Evolutionary conservation across 305 asterid species (phyloP).

Genomic region (Plantago lanceolata): DNA sequence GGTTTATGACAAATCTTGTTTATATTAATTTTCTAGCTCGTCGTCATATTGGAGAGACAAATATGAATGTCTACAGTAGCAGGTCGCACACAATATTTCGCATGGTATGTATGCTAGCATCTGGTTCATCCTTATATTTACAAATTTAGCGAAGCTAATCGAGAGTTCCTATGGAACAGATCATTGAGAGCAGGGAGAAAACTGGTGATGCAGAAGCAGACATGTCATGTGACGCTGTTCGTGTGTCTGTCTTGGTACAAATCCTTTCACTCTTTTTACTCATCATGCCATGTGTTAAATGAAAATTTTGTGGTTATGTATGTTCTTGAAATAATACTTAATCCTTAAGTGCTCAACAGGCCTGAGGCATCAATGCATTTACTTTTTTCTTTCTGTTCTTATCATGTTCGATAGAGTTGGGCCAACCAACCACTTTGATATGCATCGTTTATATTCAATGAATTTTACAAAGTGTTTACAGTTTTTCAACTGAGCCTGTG

Average conservation of each 20-base stretch:
- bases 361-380: not conserved
- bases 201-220: constrained; percentile 49
- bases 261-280: constrained; percentile 18
- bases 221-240: constrained; percentile 88
- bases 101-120: constrained; percentile 51
- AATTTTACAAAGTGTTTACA: not conserved
- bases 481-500: not conserved
- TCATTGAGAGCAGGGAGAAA: constrained; percentile 91
- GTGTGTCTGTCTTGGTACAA: constrained; percentile 92
- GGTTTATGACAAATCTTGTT: constrained; percentile 15
- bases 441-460: not conserved
- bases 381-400: not conserved
- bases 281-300: not conserved
- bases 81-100: constrained; percentile 95
- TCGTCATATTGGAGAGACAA: constrained; percentile 97
- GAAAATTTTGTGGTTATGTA: not conserved
- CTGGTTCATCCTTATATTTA: constrained; percentile 8
- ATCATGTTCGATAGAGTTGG: not conserved
- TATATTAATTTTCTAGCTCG: constrained; percentile 53
- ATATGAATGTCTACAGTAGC: constrained; percentile 90
- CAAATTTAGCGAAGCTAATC: constrained; percentile 24
- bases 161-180: constrained; percentile 37
- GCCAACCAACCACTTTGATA: not conserved
- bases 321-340: not conserved
- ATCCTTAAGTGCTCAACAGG: not conserved